Base-by-base conservation (phyloP, 768 basidiomycete genomes). In the Boletus huronensis region DNA sequence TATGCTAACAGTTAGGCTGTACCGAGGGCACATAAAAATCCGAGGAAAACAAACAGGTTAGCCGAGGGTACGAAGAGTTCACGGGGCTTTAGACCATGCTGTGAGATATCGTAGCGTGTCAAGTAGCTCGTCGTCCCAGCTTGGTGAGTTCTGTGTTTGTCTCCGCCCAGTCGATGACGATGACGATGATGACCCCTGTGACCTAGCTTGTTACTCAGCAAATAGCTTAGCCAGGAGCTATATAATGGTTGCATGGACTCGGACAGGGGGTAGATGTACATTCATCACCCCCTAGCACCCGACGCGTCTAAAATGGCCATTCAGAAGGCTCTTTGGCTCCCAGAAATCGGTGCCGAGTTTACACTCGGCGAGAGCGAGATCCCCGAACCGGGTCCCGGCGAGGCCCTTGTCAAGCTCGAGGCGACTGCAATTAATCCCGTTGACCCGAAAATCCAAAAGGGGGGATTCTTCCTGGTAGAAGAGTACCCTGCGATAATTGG, bases 351-450 rank as follows among this genome's bases (percentile, higher is more conserved):
- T 31, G 54, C 45, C 3, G 38, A 55, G 25, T 53, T 65, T 38
- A 31, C n/a, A n/a, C 34, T 64, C 7, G 43, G 46, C 36, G 29
- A 53, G 21, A 51, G 10, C 23, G 47, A 58, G 0, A 64, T 78
- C 3, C 71, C 68, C 0, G 58, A 59, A 14, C 78, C 79, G 5
- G 72, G 73, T 0, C 67, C 72, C 3, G 74, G 74, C 28, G 75
- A 80, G 49, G 48, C 79, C 28, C 70, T 80, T 29, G 69, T 79
- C 59, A 74, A 74, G 54, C 58, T 79, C 42, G 57, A 70, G 41
- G 68, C 79, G 1, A 68, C 72, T 0, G 72, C 73, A 3, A 57
- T 81, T n/a, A 79, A 81, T 53, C 80, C 80, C 1, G 62, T 74
- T 2, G 79, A 83, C 56, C 48, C 52, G 52, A 43, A 16, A 5